phyloP scores from a whole-genome alignment of 179 eudicot genomes.

The Silene noctiflora region DNA sequence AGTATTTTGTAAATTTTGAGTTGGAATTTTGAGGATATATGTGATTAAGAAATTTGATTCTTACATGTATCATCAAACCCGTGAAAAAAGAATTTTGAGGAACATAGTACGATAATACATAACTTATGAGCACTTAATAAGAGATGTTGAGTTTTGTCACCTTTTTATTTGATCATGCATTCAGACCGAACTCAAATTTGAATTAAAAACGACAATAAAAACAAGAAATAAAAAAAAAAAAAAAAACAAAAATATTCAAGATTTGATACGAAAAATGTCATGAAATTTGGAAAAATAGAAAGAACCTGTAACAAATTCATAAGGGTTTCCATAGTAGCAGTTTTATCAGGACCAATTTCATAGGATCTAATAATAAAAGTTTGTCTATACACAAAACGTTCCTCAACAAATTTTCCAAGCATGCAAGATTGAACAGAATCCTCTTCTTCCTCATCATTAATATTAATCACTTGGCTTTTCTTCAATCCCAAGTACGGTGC shows the following conservation, averaged over 20 bases:
- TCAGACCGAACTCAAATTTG: neutral
- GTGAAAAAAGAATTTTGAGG: too few relatives aligned
- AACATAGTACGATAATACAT: too few relatives aligned
- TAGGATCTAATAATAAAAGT: conserved; percentile 61
- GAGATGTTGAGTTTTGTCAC: too few relatives aligned
- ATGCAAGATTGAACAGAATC: conserved; percentile 36
- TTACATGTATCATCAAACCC: too few relatives aligned
- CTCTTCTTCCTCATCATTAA: conserved; percentile 16
- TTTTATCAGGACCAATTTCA: conserved; percentile 70
- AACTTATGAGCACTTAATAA: too few relatives aligned
- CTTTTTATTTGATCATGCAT: neutral
- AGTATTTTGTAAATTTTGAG: neutral
- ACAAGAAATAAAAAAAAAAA: too few relatives aligned
- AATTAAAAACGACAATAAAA: too few relatives aligned
- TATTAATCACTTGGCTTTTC: conserved; percentile 18
- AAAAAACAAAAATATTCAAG: neutral
- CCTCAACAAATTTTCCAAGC: conserved; percentile 54
- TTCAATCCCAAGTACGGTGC: conserved; percentile 26
- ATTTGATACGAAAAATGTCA: neutral
- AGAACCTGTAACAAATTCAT: conserved; percentile 72
- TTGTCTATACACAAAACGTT: conserved; percentile 50
- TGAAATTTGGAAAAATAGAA: neutral
- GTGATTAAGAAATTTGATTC: too few relatives aligned
- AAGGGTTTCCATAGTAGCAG: conserved; percentile 74
- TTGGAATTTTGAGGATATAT: too few relatives aligned